These are phyloP conservation scores for Sphaerulina vaccinii DNA, from an alignment of 2,329 filamentous ascomycete genomes.

Conservation along the genomic window DNA sequence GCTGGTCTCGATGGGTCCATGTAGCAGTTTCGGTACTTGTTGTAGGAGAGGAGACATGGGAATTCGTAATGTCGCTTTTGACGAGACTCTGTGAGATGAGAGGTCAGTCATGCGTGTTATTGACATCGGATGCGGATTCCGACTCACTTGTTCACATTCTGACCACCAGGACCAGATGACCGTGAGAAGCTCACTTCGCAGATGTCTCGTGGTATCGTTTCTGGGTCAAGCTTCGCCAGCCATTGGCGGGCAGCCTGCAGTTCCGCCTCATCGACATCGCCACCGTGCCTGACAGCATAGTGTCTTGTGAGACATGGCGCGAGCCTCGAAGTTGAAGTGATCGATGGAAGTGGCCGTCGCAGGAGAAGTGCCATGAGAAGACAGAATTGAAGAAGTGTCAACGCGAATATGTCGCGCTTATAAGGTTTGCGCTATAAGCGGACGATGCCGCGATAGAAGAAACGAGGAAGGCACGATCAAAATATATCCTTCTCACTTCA, in stretches of 20 bases:
- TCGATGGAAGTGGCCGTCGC: background rate
- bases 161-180: constrained; percentile 64
- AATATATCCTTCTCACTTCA: no score
- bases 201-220: constrained; percentile 56
- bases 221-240: constrained; percentile 54
- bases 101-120: background rate
- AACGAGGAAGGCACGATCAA: no score
- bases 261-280: constrained; percentile 28
- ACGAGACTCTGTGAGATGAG: constrained; percentile 55
- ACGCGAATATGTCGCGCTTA: no score
- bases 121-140: background rate
- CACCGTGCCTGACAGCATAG: constrained; percentile 18
- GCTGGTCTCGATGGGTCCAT: constrained; percentile 51
- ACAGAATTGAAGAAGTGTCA: no score
- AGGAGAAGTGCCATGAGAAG: background rate
- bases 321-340: background rate
- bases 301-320: constrained; percentile 6
- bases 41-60: constrained; percentile 53
- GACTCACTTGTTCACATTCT: constrained; percentile 67
- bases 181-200: constrained; percentile 62
- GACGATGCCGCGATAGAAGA: no score
- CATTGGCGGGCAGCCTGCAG: constrained; percentile 52
- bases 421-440: no score
- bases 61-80: constrained; percentile 64
- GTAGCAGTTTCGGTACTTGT: constrained; percentile 55